phyloP scores from a whole-genome alignment of 2,329 filamentous ascomycete species.

The Magnaporthiopsis poae region DNA sequence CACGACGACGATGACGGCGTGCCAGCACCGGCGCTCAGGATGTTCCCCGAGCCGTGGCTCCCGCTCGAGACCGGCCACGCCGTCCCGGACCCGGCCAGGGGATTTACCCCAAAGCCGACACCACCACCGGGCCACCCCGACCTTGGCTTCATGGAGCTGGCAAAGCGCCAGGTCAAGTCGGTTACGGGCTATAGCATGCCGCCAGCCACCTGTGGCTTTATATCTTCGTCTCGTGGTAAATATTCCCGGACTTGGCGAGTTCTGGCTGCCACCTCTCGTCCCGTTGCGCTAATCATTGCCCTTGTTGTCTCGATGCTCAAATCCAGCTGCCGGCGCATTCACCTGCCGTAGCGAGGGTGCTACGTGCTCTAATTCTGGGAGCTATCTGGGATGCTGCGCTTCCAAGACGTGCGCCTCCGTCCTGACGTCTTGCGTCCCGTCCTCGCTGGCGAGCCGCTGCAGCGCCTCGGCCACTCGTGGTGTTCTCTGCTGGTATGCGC shows the following conservation, averaged over 20 bases:
- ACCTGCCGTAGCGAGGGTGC: neutral
- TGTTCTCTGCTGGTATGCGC: neutral
- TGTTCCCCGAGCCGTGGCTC: neutral
- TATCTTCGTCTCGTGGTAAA: neutral
- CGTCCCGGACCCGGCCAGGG: neutral
- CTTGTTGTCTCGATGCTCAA: neutral
- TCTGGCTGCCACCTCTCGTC: neutral
- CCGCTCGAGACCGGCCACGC: neutral
- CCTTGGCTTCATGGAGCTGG: neutral
- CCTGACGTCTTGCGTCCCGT: neutral
- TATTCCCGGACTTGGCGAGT: neutral
- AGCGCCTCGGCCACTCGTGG: neutral
- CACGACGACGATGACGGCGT: neutral
- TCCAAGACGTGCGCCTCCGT: neutral
- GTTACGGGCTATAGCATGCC: slow-evolving; percentile 1
- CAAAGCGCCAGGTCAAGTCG: neutral
- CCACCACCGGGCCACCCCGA: neutral
- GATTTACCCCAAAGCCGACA: neutral
- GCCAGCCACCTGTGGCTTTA: neutral
- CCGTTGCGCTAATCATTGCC: neutral
- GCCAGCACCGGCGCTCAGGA: neutral
- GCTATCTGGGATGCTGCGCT: neutral
- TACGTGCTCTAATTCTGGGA: neutral
- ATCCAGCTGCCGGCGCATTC: neutral
- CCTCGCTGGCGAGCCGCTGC: neutral